These are phyloP conservation scores for Stephania cephalantha DNA, from an alignment of 164 flowering plant genomes.

Conservation along the genomic window DNA sequence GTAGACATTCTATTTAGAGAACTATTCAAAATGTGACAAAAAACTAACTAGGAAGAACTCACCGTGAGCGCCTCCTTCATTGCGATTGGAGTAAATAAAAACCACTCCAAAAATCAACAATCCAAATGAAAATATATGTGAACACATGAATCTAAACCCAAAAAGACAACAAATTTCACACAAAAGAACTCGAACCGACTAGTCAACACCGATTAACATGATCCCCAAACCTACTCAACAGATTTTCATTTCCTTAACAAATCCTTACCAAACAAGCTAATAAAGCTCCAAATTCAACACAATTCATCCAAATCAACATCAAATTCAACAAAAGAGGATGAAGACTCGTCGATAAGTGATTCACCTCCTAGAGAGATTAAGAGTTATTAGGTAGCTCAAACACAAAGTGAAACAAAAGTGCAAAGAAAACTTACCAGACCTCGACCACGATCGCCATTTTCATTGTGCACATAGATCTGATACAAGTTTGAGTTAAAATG, in stretches of 20 bases:
- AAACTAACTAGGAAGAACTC: too few relatives aligned
- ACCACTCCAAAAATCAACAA: not conserved
- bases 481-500: too few relatives aligned
- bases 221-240: not conserved
- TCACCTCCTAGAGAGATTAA: constrained; percentile 45
- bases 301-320: not conserved
- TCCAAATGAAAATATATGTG: not conserved
- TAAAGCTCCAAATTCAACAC: not conserved
- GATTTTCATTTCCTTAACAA: not conserved
- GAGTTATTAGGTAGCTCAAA: not conserved
- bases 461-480: too few relatives aligned
- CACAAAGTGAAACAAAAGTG: too few relatives aligned
- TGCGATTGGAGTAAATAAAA: not conserved
- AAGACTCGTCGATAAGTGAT: constrained; percentile 70
- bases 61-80: too few relatives aligned
- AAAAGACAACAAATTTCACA: not conserved
- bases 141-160: not conserved
- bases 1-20: too few relatives aligned
- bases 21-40: too few relatives aligned
- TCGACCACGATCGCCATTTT: too few relatives aligned
- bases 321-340: not conserved
- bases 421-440: too few relatives aligned
- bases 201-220: not conserved
- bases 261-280: not conserved
- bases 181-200: not conserved